These are phyloP conservation scores for Craspedostauros australis DNA, from an alignment of 108 stramenopile genomes.

Conservation along the genomic window DNA sequence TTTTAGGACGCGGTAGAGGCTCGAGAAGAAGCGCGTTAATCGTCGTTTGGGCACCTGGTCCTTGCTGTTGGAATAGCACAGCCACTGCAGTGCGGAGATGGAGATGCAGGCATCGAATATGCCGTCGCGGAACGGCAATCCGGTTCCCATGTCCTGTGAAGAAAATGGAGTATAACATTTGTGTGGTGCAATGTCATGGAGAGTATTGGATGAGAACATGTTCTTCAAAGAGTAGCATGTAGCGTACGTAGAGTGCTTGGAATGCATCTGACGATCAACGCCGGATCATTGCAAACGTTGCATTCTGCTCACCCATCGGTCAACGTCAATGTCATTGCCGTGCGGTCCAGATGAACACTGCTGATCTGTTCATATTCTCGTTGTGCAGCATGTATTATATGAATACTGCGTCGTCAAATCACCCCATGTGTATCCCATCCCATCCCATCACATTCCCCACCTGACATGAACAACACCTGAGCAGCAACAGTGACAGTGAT, in stretches of 20 bases:
- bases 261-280: not conserved
- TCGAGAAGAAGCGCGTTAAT: constrained; percentile 91
- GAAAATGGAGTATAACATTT: not conserved
- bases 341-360: too few relatives aligned
- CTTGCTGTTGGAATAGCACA: constrained; percentile 93
- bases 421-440: too few relatives aligned
- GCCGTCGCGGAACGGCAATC: constrained; percentile 96
- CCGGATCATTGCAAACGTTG: not conserved
- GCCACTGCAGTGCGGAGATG: constrained; percentile 98
- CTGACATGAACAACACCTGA: too few relatives aligned
- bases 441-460: too few relatives aligned
- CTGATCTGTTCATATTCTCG: too few relatives aligned
- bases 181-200: too few relatives aligned
- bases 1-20: constrained; percentile 89
- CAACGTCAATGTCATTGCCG: too few relatives aligned
- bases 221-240: not conserved
- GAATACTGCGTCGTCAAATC: too few relatives aligned
- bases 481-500: not conserved
- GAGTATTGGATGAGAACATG: constrained; percentile 27
- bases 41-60: constrained; percentile 86
- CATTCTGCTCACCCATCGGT: too few relatives aligned
- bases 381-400: too few relatives aligned
- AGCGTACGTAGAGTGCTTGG: not conserved
- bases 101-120: constrained; percentile 98
- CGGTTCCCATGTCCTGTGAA: constrained; percentile 94